Base-by-base conservation (phyloP, 768 basidiomycete genomes). In the Trametes cingulata region DNA sequence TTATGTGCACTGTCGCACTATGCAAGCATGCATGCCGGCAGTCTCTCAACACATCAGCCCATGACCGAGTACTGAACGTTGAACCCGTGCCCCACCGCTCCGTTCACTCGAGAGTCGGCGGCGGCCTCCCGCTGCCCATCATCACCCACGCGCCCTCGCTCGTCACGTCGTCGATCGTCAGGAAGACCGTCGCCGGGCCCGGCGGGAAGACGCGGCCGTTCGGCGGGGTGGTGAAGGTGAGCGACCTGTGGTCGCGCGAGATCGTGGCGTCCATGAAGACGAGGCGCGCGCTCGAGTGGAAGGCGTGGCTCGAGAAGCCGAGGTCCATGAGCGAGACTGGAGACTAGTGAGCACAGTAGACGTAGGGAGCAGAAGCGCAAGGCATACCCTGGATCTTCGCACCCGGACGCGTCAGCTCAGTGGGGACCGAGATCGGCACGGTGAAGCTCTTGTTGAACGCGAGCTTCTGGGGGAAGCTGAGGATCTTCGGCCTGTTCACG, bases 281-380 rank as follows among this genome's bases (percentile, higher is more conserved):
- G 39, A 88, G 73, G 17, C 91, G 86, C 29, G 84, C 82, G 70
- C 91, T 90, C 25, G 87, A 81, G 67, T 91, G 90, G 40, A 86
- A 81, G 14, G 85, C 83, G 68, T 92, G 91, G 6, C 89, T 92
- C 52, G 90, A 82, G 69, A 78, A 91, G 14, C 89, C 91, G 20
- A 91, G 76, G 70, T 93, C 91, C 86, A 93, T 90, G 37, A 92
- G 73, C 2, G 78, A 81, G 19, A 91, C 91, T 91, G 51, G 15
- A 29, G 17, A 3, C 24, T 4, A 42, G 6, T 41, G 12, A 33
- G 15, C 25, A 22, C 19, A 14, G 13, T 8, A 42, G 24, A 33
- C 29, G 10, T 43, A 56, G 53, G 22, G 15, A 25, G 14, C 51
- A 42, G 24, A 22, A 29, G 7, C 9, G 1, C 12, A n/a, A n/a